Conservation (phyloP, 2,329 filamentous ascomycete genomes). For the Verticillium tricorpus region DNA sequence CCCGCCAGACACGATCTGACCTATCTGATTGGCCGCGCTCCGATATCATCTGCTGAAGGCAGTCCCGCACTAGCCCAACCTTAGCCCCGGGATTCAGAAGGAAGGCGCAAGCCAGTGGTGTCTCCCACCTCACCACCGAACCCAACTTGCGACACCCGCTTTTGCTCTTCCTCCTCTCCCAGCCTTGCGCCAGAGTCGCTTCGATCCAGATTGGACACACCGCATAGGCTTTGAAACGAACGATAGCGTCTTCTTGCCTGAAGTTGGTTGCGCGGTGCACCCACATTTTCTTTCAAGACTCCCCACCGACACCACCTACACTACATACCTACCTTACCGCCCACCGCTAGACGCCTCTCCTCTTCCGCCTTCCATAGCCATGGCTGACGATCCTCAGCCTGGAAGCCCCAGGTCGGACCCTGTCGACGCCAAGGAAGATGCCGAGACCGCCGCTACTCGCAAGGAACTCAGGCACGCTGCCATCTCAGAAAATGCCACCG, state of each 20-base stretch:
- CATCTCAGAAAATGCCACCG: constrained; percentile 48
- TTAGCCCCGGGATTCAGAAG: background rate
- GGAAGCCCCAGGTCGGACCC: constrained; percentile 33
- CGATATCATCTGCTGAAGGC: background rate
- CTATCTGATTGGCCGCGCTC: background rate
- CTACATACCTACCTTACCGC: background rate
- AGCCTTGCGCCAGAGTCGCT: background rate
- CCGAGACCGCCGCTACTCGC: constrained; percentile 58
- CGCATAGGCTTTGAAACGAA: background rate
- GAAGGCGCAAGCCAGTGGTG: background rate
- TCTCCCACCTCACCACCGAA: background rate
- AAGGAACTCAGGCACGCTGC: constrained; percentile 61
- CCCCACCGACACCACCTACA: background rate
- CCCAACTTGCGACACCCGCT: background rate
- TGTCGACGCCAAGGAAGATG: constrained; percentile 48
- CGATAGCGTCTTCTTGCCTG: constrained; percentile 1
- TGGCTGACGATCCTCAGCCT: constrained; percentile 40
- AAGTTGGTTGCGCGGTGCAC: background rate
- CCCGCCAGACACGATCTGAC: background rate
- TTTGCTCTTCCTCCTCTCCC: background rate
- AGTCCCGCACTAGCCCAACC: background rate
- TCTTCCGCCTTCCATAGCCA: constrained; percentile 18
- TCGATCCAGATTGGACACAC: background rate
- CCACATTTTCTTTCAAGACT: background rate
- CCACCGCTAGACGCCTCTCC: background rate